Conservation (phyloP, 768 basidiomycete species). For the Trametes cubensis region DNA sequence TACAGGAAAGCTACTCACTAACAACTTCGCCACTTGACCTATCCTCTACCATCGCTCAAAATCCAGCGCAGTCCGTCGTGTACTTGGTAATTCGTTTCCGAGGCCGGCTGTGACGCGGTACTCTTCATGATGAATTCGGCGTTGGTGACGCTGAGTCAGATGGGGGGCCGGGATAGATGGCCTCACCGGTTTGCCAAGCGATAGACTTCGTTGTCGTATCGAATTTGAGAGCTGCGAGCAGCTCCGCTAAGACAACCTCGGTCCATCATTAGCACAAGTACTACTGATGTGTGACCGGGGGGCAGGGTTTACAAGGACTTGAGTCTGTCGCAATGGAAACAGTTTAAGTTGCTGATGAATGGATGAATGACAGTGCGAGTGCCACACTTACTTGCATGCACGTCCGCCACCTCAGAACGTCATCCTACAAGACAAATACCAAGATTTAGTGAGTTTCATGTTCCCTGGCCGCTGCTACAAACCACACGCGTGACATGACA, state of each 20-base stretch:
- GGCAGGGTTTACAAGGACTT: constrained; percentile 44
- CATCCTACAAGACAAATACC: constrained; percentile 6
- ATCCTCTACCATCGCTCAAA: no score
- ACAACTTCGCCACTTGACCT: no score
- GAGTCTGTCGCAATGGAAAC: constrained; percentile 37
- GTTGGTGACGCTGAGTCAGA: no score
- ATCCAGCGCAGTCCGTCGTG: no score
- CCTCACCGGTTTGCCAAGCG: constrained; percentile 19
- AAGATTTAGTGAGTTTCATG: background rate
- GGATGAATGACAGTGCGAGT: no score
- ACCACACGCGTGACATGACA: background rate
- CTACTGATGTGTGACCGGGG: background rate
- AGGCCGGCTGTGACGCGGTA: no score
- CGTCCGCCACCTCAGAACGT: constrained; percentile 19
- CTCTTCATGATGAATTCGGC: background rate
- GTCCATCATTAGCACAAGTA: background rate
- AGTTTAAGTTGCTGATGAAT: no score
- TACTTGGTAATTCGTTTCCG: no score
- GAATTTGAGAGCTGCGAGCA: constrained; percentile 23
- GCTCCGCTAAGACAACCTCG: constrained; percentile 20
- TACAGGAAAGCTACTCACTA: constrained; percentile 21
- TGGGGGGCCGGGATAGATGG: no score
- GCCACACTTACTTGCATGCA: constrained; percentile 14
- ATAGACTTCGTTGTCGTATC: constrained; percentile 10
- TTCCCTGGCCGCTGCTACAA: background rate